Evolutionary conservation across 805 yeast genomes (phyloP).

Genomic region (Yarrowia bubula): DNA sequence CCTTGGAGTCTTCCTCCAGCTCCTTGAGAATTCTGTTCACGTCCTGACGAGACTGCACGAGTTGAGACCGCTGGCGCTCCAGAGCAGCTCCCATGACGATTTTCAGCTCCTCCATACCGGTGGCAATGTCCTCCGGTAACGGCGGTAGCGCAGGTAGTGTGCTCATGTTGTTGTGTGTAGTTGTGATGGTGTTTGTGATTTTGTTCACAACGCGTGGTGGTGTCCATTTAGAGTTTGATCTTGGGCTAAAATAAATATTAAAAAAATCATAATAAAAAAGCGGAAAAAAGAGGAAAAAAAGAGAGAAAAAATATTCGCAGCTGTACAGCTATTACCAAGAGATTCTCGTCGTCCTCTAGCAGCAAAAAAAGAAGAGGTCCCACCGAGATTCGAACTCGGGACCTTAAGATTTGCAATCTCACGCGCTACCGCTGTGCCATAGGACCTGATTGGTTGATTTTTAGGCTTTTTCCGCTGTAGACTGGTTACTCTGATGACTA

Average conservation of each 20-base stretch:
- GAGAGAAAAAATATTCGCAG: too few relatives aligned
- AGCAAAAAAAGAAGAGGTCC: slow-evolving; percentile 5
- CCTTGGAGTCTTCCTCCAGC: slow-evolving; percentile 34
- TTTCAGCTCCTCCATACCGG: slow-evolving; percentile 24
- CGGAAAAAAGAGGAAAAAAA: not conserved
- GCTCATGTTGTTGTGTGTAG: not conserved
- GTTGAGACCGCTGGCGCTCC: slow-evolving; percentile 13
- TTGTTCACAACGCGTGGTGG: not conserved
- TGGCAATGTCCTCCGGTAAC: not conserved
- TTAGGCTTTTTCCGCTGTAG: not conserved
- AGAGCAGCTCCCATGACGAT: not conserved
- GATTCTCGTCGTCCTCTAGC: not conserved
- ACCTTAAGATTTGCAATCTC: slow-evolving; percentile 23
- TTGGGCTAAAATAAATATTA: too few relatives aligned
- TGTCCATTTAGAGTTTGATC: not conserved
- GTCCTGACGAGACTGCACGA: slow-evolving; percentile 10
- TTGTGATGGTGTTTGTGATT: not conserved
- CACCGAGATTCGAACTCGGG: slow-evolving; percentile 24
- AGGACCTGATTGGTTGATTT: not conserved
- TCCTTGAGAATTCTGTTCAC: slow-evolving; percentile 25
- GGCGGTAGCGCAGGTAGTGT: not conserved
- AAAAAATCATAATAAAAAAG: not conserved
- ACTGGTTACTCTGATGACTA: not conserved
- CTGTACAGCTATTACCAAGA: too few relatives aligned
- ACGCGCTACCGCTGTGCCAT: slow-evolving; percentile 25